Conservation (phyloP, 345 rosid genomes). For the Citrus maxima region DNA sequence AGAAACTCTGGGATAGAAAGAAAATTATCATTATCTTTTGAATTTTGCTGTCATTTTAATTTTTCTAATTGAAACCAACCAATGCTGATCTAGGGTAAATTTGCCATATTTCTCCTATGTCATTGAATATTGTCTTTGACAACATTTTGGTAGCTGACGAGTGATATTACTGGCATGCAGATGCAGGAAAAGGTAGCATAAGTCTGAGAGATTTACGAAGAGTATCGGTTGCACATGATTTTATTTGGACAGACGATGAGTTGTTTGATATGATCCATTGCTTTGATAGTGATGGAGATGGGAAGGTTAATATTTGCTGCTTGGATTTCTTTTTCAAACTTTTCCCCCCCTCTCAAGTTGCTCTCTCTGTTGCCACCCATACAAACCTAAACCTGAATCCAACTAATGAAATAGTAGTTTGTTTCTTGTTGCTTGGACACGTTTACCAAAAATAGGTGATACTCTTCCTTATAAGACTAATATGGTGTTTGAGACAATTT, state of each 20-base stretch:
- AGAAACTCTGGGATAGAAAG: background rate
- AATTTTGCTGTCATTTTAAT: background rate
- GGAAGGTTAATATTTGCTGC: slow-evolving; percentile 49
- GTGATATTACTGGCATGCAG: slow-evolving; percentile 35
- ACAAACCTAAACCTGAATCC: background rate
- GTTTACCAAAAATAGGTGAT: background rate
- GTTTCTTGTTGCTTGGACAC: background rate
- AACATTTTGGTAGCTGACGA: slow-evolving; percentile 1
- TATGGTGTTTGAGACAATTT: too few relatives aligned
- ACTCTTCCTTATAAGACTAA: too few relatives aligned
- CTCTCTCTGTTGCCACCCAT: background rate
- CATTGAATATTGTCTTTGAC: background rate
- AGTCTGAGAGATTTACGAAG: slow-evolving; percentile 47
- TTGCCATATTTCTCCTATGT: background rate
- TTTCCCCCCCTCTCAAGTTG: background rate
- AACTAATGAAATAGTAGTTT: background rate
- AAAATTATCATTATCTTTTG: background rate
- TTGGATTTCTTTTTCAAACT: background rate
- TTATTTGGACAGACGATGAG: slow-evolving; percentile 69
- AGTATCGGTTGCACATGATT: slow-evolving; percentile 63
- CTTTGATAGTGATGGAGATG: slow-evolving; percentile 66
- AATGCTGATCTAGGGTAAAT: background rate
- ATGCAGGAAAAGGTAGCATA: slow-evolving; percentile 59
- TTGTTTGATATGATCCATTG: slow-evolving; percentile 68
- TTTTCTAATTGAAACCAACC: background rate